Conservation (phyloP, 2,329 filamentous ascomycete species). For the Ophiostoma tasmaniense region DNA sequence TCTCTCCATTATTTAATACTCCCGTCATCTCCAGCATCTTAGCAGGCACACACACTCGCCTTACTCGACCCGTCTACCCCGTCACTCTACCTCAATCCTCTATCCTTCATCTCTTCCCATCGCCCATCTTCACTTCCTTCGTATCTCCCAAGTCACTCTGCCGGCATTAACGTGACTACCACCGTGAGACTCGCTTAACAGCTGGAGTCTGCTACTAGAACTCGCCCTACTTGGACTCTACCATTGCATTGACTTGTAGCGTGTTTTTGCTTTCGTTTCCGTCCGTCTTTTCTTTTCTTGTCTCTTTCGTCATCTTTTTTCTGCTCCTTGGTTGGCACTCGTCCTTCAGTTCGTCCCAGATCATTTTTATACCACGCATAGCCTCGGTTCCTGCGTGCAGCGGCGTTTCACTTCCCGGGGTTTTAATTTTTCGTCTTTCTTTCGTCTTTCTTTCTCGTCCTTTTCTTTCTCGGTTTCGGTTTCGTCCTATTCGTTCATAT, state of each 20-base stretch:
- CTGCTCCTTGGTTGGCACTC: neutral
- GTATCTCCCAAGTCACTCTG: neutral
- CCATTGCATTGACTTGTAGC: slow-evolving; percentile 8
- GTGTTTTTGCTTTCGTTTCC: neutral
- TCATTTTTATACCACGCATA: neutral
- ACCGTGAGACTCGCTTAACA: neutral
- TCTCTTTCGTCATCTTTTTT: neutral
- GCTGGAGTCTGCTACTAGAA: neutral
- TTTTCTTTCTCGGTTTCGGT: neutral
- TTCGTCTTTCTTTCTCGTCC: neutral
- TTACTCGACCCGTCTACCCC: neutral
- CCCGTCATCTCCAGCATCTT: neutral
- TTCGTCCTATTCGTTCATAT: neutral
- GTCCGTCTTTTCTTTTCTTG: neutral
- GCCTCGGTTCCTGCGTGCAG: neutral
- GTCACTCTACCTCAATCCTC: neutral
- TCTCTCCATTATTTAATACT: neutral
- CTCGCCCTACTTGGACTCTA: neutral
- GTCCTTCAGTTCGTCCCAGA: no score
- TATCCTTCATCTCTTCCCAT: neutral
- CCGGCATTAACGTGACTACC: neutral
- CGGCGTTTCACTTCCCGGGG: neutral
- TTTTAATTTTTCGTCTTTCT: neutral
- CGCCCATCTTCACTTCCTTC: neutral
- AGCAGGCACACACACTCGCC: no score